Evolutionary conservation across 2,329 filamentous ascomycete genomes (phyloP).

Genomic region (Remersonia thermophila): DNA sequence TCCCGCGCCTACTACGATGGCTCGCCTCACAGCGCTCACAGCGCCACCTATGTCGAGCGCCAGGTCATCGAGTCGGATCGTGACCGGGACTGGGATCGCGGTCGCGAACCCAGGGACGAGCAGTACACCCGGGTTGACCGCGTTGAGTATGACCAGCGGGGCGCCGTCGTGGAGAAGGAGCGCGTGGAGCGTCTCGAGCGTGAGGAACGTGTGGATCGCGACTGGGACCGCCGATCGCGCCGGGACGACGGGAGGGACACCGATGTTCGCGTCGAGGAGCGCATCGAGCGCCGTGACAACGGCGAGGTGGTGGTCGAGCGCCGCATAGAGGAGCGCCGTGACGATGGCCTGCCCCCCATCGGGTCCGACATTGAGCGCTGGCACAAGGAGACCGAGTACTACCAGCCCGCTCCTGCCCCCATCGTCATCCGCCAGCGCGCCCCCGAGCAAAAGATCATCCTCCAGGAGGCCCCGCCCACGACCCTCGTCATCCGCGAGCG

Average conservation of each 20-base stretch:
- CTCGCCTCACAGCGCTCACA: no score
- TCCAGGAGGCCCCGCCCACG: conserved; percentile 32
- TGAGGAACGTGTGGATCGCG: conserved; percentile 17
- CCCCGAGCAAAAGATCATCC: conserved; percentile 41
- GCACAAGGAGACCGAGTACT: conserved; percentile 52
- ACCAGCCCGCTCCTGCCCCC: conserved; percentile 38
- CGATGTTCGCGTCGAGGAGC: conserved; percentile 32
- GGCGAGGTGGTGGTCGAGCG: conserved; percentile 44
- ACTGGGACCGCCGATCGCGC: conserved; percentile 24
- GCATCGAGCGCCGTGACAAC: conserved; percentile 25
- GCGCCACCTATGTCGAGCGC: conserved; percentile 22
- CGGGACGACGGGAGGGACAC: conserved; percentile 27
- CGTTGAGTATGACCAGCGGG: conserved; percentile 22
- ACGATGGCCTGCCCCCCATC: no score
- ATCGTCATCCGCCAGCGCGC: conserved; percentile 20
- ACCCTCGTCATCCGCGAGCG: conserved; percentile 26
- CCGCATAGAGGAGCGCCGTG: conserved; percentile 37
- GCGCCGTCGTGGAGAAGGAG: conserved; percentile 29
- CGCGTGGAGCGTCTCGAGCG: conserved; percentile 24
- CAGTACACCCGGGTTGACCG: conserved; percentile 19
- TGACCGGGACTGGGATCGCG: no score
- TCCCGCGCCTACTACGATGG: no score
- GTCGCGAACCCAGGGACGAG: no score
- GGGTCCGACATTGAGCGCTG: conserved; percentile 47
- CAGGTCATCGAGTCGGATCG: conserved; percentile 23